Base-by-base conservation (phyloP, 2,329 filamentous ascomycete species). In the Pezizomycotina sp. region DNA sequence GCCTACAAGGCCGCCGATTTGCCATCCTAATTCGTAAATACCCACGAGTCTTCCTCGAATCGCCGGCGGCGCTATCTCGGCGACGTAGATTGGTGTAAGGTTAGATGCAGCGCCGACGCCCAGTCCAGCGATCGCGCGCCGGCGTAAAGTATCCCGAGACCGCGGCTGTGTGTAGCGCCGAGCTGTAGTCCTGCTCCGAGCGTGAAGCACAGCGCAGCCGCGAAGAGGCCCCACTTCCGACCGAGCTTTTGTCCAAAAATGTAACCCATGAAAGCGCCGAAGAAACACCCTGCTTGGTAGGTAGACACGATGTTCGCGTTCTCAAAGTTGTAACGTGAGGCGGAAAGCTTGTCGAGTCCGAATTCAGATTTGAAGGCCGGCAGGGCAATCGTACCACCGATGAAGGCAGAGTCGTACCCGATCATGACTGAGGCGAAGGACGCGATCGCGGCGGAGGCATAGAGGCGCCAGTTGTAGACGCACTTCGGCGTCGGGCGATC, bases 311-410 rank as follows among this genome's bases (percentile, higher is more conserved):
- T 59, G 46, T 60, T 60, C 4, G 48, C 48, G 19, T 47, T 38
- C 24, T 44, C 25, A 36, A 38, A 46, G 20, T 36, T 45, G 20
- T 44, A 36, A n/a, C 67, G 52, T 3, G 50, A 36, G 0, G 53
- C 35, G 4, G 53, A 56, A 58, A 74, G 67, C 2, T 57, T 50
- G 2, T 55, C 59, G 49, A 83, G 74, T 9, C 61, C 50, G 54
- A 86, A 86, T 53, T 84, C 79, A 1, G 62, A 51, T 27, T 62
- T 63, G 56, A 84, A 84, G 0, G 77, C 77, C 0, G 67, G 62
- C 19, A 86, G 62, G 2, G 75, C 69, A 20, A 84, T 60, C 1
- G 79, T 83, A 0, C 74, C 79, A 43, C 77, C 78, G 48, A 84
- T 83, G 57, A 84, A 84, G 46, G 79, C 74, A 33, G 69, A 76